Evolutionary conservation across 139 green algal genomes (phyloP).

Genomic region (Micractinium conductrix): DNA sequence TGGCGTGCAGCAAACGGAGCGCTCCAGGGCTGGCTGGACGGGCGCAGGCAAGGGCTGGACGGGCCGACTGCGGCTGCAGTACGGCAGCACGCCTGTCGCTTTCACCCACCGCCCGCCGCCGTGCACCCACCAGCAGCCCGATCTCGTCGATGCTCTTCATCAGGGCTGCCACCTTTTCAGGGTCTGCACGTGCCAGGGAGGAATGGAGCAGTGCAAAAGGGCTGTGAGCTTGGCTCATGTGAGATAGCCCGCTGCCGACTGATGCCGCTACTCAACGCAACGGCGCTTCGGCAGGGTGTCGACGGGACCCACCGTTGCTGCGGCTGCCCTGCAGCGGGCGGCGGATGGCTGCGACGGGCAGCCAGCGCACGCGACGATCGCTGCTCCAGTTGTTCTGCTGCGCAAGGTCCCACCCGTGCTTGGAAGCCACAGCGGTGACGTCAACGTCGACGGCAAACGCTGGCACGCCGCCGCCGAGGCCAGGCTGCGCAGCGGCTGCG

Average conservation of each 20-base stretch:
- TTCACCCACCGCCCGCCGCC: not conserved
- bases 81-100: not conserved
- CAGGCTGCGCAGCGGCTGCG: not conserved
- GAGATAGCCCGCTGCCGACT: not conserved
- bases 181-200: constrained; percentile 54
- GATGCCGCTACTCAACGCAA: not conserved
- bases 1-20: too few relatives aligned
- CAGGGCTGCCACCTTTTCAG: constrained; percentile 83
- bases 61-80: not conserved
- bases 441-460: not conserved
- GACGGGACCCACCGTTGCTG: constrained; percentile 56
- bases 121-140: constrained; percentile 65
- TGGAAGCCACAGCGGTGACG: not conserved
- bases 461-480: not conserved
- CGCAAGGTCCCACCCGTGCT: constrained; percentile 33
- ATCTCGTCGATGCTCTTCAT: constrained; percentile 85
- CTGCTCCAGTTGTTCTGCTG: constrained; percentile 4
- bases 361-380: constrained; percentile 13
- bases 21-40: too few relatives aligned
- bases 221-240: not conserved
- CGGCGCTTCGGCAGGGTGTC: not conserved
- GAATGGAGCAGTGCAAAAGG: not conserved
- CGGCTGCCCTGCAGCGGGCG: constrained; percentile 61
- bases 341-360: constrained; percentile 52
- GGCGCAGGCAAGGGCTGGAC: not conserved